phyloP scores from a whole-genome alignment of 1,284 basidiomycete genomes.

The Rhodotorula sp. region DNA sequence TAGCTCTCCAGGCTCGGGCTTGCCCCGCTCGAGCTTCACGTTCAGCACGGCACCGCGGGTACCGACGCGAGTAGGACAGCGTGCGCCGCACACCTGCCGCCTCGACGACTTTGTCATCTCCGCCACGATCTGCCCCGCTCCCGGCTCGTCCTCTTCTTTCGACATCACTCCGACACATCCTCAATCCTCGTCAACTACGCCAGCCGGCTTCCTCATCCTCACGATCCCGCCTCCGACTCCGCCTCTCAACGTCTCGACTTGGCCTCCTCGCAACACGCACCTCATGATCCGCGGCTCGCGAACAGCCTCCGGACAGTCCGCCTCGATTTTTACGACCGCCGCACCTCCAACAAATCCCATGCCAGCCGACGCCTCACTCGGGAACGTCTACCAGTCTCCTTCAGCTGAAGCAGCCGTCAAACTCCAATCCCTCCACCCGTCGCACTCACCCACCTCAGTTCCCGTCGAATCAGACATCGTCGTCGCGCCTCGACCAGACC shows the following conservation, averaged over 20 bases:
- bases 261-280: neutral
- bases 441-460: neutral
- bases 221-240: neutral
- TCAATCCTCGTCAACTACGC: neutral
- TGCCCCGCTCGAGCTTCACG: neutral
- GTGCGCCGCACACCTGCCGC: neutral
- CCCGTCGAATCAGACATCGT: neutral
- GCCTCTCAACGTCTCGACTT: neutral
- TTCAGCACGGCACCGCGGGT: neutral
- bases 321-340: neutral
- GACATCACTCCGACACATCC: neutral
- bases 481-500: neutral
- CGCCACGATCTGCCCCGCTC: slow-evolving; percentile 1
- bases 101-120: slow-evolving; percentile 3
- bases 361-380: neutral
- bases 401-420: neutral
- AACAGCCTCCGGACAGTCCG: neutral
- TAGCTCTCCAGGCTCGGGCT: neutral
- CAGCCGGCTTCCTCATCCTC: slow-evolving; percentile 13
- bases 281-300: neutral
- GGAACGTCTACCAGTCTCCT: neutral
- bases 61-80: neutral
- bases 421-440: neutral
- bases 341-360: neutral
- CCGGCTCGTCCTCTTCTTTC: neutral